Percentiles rank a stretch among this genome's conserved stretches.
These are phyloP conservation scores for Eucalyptus cloeziana DNA, from an alignment of 345 rosid genomes.

Conservation along the genomic window DNA sequence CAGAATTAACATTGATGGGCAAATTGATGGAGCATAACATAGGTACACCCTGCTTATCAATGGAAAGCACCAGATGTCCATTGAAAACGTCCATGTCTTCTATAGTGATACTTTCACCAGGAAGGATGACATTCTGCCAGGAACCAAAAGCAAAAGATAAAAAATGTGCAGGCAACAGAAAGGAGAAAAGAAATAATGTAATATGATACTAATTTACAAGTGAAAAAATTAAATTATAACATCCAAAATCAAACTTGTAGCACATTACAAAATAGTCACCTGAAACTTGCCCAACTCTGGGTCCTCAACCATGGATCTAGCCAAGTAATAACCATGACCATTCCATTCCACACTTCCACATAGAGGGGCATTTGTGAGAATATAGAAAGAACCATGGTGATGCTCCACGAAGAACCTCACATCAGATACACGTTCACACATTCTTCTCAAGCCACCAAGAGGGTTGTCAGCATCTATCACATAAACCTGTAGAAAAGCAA, in stretches of 20 bases:
- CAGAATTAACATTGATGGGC: slow-evolving; percentile 25
- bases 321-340: slow-evolving; percentile 48
- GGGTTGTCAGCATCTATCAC: slow-evolving; percentile 50
- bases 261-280: slow-evolving; percentile 13
- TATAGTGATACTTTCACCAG: slow-evolving; percentile 45
- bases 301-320: slow-evolving; percentile 37
- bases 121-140: slow-evolving; percentile 46
- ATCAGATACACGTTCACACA: slow-evolving; percentile 44
- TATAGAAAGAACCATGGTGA: slow-evolving; percentile 52
- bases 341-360: slow-evolving; percentile 14
- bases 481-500: slow-evolving; percentile 45
- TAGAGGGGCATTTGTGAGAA: slow-evolving; percentile 66
- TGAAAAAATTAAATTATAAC: background rate
- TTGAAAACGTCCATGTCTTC: slow-evolving; percentile 82
- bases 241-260: background rate
- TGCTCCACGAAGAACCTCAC: slow-evolving; percentile 79
- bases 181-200: background rate
- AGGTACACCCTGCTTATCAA: slow-evolving; percentile 42
- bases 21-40: slow-evolving; percentile 61
- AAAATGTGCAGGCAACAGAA: background rate
- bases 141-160: background rate
- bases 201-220: background rate
- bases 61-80: slow-evolving; percentile 61
- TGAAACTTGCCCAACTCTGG: slow-evolving; percentile 38
- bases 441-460: slow-evolving; percentile 31